Conservation (phyloP, 805 yeast genomes). For the Saccharomycopsis sp. region DNA sequence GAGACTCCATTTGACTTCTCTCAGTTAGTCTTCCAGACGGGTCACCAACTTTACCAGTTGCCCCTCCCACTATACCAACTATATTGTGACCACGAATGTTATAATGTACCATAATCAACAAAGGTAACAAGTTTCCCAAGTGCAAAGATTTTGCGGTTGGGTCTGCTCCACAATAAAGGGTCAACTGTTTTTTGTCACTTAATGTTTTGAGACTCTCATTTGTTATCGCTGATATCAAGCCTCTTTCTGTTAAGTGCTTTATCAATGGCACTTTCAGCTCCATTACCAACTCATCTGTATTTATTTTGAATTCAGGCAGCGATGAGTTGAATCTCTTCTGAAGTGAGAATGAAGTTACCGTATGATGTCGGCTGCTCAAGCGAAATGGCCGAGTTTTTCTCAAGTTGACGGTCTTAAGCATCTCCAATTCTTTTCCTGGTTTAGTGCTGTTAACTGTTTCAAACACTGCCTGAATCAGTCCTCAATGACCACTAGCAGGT, state of each 20-base stretch:
- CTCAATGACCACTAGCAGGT: too few species aligned
- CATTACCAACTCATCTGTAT: constrained; percentile 21
- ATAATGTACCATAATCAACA: constrained; percentile 80
- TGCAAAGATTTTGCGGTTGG: constrained; percentile 90
- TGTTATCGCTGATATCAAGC: constrained; percentile 38
- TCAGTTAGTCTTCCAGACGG: constrained; percentile 89
- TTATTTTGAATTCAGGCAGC: constrained; percentile 17
- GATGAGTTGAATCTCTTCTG: background rate
- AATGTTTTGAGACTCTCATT: constrained; percentile 29
- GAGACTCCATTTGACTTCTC: constrained; percentile 50
- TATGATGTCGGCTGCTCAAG: background rate
- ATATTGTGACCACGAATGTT: constrained; percentile 77
- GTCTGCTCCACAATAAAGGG: constrained; percentile 91
- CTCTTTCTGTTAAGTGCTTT: constrained; percentile 37
- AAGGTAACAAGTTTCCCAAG: constrained; percentile 83
- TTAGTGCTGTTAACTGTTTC: too few species aligned
- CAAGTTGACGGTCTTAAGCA: background rate
- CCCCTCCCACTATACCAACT: constrained; percentile 86
- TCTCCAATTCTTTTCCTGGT: too few species aligned
- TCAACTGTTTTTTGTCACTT: constrained; percentile 28
- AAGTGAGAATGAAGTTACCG: background rate
- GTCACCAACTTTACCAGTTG: constrained; percentile 94
- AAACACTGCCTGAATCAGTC: too few species aligned
- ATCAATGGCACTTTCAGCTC: constrained; percentile 36
- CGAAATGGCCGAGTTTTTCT: background rate